Evolutionary conservation across 371 early-diverging fungal species (phyloP), one percentile per base, ranked within the genome.

Genomic region (Mortierella sp.): DNA sequence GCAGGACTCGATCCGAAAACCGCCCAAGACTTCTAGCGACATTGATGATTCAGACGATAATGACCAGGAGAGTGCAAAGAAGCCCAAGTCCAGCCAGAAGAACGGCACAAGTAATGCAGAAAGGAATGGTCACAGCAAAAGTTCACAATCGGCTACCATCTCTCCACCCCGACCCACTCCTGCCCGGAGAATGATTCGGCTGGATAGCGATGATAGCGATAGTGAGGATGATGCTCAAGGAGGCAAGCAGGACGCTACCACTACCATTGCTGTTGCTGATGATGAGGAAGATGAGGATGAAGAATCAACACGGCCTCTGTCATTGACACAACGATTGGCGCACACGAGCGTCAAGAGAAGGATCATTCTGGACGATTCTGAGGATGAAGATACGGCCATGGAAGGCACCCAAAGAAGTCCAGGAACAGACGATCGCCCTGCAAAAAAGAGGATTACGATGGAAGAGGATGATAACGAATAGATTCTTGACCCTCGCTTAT

Each of bases 281-380:
- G 59, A 49, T 39, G 60, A 46, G 7, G 37, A 45, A 1, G 41
- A 63, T 25, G 53, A 47, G 14, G 52, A 62, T 8, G 25, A 58
- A 0, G 46, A 47, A 9, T 21, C 60, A 10, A 64, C 57, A 22
- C 57, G 48, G 39, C 62, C 62, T 9, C 17, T 57, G 44, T 53
- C 69, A 7, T 57, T 57, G 50, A 57, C 54, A 0, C 72, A 66
- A 34, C 51, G 52, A 9, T 28, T 57, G 57, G 53, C 53, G 6
- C 51, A 46, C 45, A 44, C 54, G 16, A 47, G 43, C 28, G 48
- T 49, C 24, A 72, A 72, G 55, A 44, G 72, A 31, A 60, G 67
- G 56, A 66, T 72, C 37, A 57, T 72, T 12, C 48, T 57, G 22
- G 72, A 55, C 0, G 72, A 65, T 54, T 66, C 66, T n/a, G 72